phyloP scores from a whole-genome alignment of 257 asterid species.

The Scutellaria galericulata region DNA sequence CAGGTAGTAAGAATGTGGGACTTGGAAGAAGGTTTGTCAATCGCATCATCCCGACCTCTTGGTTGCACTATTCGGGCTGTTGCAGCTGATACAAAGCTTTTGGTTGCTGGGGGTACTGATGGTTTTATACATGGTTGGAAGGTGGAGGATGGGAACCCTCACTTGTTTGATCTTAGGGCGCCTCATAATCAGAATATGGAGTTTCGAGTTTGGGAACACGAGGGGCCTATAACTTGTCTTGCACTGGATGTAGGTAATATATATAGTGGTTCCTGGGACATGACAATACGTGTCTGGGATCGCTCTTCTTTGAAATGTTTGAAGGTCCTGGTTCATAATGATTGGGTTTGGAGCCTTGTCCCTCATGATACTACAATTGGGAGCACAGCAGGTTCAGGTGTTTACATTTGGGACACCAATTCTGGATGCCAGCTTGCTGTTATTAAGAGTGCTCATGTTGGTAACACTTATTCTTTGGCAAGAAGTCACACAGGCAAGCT shows the following conservation, averaged over 20 bases:
- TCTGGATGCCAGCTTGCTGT: constrained; percentile 51
- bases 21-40: constrained; percentile 82
- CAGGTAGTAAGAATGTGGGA: constrained; percentile 95
- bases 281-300: constrained; percentile 89
- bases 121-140: constrained; percentile 97
- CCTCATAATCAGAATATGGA: constrained; percentile 60
- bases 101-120: constrained; percentile 93
- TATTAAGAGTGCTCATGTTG: constrained; percentile 55
- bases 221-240: constrained; percentile 90
- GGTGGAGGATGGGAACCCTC: constrained; percentile 79
- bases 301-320: constrained; percentile 68
- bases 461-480: constrained; percentile 70
- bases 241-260: constrained; percentile 76
- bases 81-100: constrained; percentile 80
- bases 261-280: constrained; percentile 98
- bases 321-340: constrained; percentile 71
- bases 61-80: constrained; percentile 97
- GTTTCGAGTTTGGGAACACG: constrained; percentile 91
- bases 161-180: constrained; percentile 69
- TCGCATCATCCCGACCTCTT: constrained; percentile 80
- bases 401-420: constrained; percentile 74
- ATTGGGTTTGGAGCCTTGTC: constrained; percentile 95
- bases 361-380: constrained; percentile 80
- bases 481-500: constrained; percentile 91
- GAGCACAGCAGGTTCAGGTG: constrained; percentile 78